These are phyloP conservation scores for Sisymbrium altissimum DNA, from an alignment of 345 rosid genomes.

Conservation along the genomic window DNA sequence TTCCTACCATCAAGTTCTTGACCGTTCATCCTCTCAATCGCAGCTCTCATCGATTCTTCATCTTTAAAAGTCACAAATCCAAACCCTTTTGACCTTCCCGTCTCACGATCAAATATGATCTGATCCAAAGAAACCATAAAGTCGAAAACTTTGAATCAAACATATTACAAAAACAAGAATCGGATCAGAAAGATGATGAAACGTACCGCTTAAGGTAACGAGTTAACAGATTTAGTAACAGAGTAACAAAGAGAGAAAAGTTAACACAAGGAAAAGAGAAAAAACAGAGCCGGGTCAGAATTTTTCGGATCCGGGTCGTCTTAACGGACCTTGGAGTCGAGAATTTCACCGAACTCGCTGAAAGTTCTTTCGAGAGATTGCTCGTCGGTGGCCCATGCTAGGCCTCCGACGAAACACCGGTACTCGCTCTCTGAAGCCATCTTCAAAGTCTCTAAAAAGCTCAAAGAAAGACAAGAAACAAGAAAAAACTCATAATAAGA, in stretches of 20 bases:
- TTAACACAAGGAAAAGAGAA: constrained; percentile 29
- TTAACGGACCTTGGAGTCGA: constrained; percentile 93
- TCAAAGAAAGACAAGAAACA: not conserved
- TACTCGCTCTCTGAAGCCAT: constrained; percentile 68
- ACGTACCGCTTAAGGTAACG: constrained; percentile 46
- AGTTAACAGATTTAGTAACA: constrained; percentile 47
- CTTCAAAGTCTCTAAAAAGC: not conserved
- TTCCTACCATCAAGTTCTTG: constrained; percentile 78
- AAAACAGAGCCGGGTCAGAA: constrained; percentile 46
- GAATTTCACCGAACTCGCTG: constrained; percentile 55
- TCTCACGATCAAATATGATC: constrained; percentile 89
- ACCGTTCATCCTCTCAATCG: constrained; percentile 88
- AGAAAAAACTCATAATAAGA: not conserved
- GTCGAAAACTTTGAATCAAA: not conserved
- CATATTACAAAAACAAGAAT: constrained; percentile 6
- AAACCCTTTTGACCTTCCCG: constrained; percentile 77
- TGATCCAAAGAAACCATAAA: constrained; percentile 10
- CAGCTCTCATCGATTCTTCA: constrained; percentile 78
- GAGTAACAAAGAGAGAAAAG: constrained; percentile 46
- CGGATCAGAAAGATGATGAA: constrained; percentile 41
- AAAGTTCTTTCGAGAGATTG: constrained; percentile 52
- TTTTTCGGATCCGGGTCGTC: constrained; percentile 44
- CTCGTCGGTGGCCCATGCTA: constrained; percentile 89
- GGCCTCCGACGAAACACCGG: constrained; percentile 85
- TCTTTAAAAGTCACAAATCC: constrained; percentile 79